Percentiles rank a stretch among this genome's conserved stretches.
Evolutionary conservation across 2,329 filamentous ascomycete genomes (phyloP).

Genomic region (Calonectria naviculata): DNA sequence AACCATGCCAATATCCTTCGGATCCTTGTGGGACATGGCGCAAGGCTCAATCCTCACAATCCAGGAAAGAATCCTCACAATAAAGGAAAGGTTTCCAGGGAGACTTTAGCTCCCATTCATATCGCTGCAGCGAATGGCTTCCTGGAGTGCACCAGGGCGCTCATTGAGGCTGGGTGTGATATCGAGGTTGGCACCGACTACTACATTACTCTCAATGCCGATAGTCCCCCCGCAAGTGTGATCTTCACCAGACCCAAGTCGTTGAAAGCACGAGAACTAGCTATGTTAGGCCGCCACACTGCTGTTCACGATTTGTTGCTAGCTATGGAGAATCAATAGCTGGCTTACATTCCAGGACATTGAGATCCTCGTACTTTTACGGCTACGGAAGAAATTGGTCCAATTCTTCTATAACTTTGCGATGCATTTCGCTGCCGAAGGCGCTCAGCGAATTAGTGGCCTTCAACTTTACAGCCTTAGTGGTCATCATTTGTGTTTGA

Average conservation of each 20-base stretch:
- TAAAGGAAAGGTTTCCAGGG: not conserved
- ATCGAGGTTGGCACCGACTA: not conserved
- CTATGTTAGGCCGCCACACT: too few species aligned
- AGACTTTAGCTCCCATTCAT: not conserved
- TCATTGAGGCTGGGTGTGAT: not conserved
- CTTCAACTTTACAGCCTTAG: too few species aligned
- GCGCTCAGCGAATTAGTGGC: too few species aligned
- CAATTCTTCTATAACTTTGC: too few species aligned
- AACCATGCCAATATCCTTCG: not conserved
- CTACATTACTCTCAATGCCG: not conserved
- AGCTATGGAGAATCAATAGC: too few species aligned
- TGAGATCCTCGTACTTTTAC: too few species aligned
- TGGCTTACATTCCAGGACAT: too few species aligned
- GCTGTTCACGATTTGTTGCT: too few species aligned
- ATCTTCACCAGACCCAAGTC: not conserved
- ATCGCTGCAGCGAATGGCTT: not conserved
- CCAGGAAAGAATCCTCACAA: not conserved
- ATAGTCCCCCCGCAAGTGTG: not conserved
- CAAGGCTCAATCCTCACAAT: not conserved
- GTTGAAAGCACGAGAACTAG: too few species aligned
- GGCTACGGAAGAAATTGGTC: too few species aligned
- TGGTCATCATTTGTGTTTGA: too few species aligned
- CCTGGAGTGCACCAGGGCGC: not conserved
- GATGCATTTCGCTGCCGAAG: too few species aligned
- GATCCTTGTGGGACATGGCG: not conserved